Evolutionary conservation across 1,284 basidiomycete genomes (phyloP), one percentile per base, ranked within the genome.

Genomic region (Ustilago vetiveriae): DNA sequence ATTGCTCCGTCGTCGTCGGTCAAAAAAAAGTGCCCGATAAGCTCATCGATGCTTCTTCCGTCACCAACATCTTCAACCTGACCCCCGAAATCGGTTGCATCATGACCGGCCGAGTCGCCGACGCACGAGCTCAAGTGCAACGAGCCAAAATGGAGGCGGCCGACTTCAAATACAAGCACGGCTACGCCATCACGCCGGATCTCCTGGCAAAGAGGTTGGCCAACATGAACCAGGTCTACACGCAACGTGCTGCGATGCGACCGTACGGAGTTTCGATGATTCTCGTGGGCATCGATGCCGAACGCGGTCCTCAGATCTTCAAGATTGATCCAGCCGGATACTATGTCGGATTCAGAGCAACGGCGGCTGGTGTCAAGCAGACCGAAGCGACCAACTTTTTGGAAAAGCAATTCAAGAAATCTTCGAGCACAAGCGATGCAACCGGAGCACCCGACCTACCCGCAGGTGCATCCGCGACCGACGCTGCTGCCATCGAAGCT

Each of bases 1-100:
- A 98, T 81, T 94, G 92, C 3, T 87, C 90, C 7, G 94, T 98
- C 4, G 91, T 98, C 36, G 93, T 97, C 78, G 97, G 94, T 10
- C 96, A 99, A 85, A 94, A 94, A 85, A 98, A 98, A 86, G 90
- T 99, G 35, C 94, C 95, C 22, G 95, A 99, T 86, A 98, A 98
- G 85, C 89, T 99, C 46, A 88, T 99, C 67, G 94, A 98, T 84
- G 89, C 96, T 37, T 88, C 89, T 17, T 96, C 92, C 11, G 89
- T 99, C 72, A 96, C 96, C 10, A 95, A 98, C 83, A 86, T 99
- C 42, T 98, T 94, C 85, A 90, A 92, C 83, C 91, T 99, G 71
- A 98, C 95, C 0, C 92, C 94, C 3, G 90, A 90, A 3, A 98
- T 99, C 70, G 96, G 96, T 42, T 97, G 94, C 81, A 96, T 97